These are phyloP conservation scores for Pleurostoma richardsiae DNA, from an alignment of 2,329 filamentous ascomycete genomes.

Conservation along the genomic window DNA sequence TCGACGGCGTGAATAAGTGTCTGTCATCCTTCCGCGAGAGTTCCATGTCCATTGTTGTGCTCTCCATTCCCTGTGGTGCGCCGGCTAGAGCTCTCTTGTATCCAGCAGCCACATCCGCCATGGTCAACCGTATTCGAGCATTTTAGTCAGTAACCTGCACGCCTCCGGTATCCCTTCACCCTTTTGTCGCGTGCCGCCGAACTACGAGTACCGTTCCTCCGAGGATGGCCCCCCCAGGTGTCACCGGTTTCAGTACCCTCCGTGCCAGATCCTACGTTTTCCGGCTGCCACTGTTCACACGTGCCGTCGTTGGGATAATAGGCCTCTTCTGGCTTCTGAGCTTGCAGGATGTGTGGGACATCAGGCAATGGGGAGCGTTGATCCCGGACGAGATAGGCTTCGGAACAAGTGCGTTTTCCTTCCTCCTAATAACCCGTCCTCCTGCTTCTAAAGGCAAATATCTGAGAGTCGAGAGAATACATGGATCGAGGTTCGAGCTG, in stretches of 20 bases:
- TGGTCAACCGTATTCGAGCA: too few species aligned
- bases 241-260: constrained; percentile 59
- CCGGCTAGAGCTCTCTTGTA: too few species aligned
- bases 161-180: too few species aligned
- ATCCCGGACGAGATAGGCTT: constrained; percentile 72
- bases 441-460: background rate
- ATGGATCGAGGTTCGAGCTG: background rate
- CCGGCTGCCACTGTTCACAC: constrained; percentile 84
- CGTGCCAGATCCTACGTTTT: constrained; percentile 77
- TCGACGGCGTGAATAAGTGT: too few species aligned
- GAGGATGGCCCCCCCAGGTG: constrained; percentile 21
- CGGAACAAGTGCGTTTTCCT: constrained; percentile 55
- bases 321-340: constrained; percentile 64
- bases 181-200: too few species aligned
- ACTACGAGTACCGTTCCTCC: background rate
- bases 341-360: constrained; percentile 64
- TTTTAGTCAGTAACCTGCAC: too few species aligned
- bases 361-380: constrained; percentile 73
- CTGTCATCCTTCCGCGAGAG: too few species aligned
- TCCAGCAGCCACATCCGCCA: too few species aligned
- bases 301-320: constrained; percentile 62
- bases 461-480: too few species aligned
- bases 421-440: background rate
- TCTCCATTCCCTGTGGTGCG: too few species aligned
- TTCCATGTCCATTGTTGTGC: too few species aligned